Evolutionary conservation across 2,329 filamentous ascomycete genomes (phyloP).

Genomic region (Eurotiales sp.): DNA sequence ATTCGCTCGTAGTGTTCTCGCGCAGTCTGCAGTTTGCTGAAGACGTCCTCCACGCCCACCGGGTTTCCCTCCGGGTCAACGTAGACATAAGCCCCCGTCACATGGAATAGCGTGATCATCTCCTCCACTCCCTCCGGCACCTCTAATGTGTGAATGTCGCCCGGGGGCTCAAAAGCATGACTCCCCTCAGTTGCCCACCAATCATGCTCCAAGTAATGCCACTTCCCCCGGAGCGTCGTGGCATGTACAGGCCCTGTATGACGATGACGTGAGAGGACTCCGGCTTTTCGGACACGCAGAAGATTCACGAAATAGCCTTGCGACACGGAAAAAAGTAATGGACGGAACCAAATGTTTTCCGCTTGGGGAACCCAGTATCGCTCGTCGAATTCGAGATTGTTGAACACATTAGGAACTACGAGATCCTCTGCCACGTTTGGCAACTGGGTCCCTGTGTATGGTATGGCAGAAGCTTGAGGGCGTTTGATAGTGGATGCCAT

Average conservation of each 20-base stretch:
- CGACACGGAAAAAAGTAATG: slow-evolving; percentile 28
- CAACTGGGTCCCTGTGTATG: slow-evolving; percentile 24
- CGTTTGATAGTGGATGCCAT: not conserved
- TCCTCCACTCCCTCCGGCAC: slow-evolving; percentile 32
- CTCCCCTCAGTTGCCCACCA: slow-evolving; percentile 36
- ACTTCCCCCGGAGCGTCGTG: slow-evolving; percentile 28
- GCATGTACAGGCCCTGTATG: slow-evolving; percentile 33
- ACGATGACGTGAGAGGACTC: slow-evolving; percentile 32
- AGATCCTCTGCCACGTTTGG: slow-evolving; percentile 20
- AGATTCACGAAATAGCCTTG: slow-evolving; percentile 33
- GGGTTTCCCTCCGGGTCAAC: slow-evolving; percentile 30
- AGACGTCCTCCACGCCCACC: slow-evolving; percentile 32
- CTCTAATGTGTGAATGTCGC: slow-evolving; percentile 35
- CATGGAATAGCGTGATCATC: slow-evolving; percentile 34
- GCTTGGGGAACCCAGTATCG: slow-evolving; percentile 31
- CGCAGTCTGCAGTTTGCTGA: slow-evolving; percentile 29
- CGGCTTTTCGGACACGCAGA: slow-evolving; percentile 27
- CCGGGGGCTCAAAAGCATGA: slow-evolving; percentile 33
- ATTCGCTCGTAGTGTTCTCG: slow-evolving; percentile 30
- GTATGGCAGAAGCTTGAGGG: slow-evolving; percentile 10
- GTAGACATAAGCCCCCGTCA: slow-evolving; percentile 35
- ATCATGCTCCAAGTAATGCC: slow-evolving; percentile 36
- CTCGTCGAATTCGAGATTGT: slow-evolving; percentile 27
- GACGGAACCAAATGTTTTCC: slow-evolving; percentile 29
- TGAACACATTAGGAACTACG: slow-evolving; percentile 18